Evolutionary conservation across 2,329 filamentous ascomycete species (phyloP).

Genomic region (Colletotrichum sp.): DNA sequence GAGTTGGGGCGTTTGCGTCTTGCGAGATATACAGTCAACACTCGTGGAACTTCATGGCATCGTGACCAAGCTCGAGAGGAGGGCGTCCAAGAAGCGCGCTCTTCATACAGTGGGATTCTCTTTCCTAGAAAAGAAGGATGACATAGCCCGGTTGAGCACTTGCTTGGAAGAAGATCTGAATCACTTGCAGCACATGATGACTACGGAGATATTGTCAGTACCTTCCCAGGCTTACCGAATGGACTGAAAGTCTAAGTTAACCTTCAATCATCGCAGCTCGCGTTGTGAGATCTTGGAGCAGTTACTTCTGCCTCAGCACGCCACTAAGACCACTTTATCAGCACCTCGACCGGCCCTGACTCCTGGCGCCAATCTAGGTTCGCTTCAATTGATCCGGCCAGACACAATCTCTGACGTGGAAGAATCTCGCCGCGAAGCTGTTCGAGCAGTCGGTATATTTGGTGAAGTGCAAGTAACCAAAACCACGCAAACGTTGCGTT

Average conservation of each 20-base stretch:
- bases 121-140: background rate
- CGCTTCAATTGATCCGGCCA: too few relatives aligned
- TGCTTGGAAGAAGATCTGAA: background rate
- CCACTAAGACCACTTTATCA: background rate
- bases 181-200: conserved; percentile 1
- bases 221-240: too few relatives aligned
- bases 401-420: too few relatives aligned
- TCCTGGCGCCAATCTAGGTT: background rate
- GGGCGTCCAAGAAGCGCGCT: background rate
- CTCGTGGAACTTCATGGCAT: background rate
- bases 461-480: background rate
- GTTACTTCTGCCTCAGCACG: background rate
- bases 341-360: background rate
- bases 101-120: background rate
- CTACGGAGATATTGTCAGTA: background rate
- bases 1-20: background rate
- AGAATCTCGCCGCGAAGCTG: too few relatives aligned
- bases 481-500: background rate
- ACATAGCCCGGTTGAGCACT: background rate
- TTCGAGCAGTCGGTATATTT: background rate
- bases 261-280: background rate
- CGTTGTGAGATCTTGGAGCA: background rate
- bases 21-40: background rate
- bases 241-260: background rate
- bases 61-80: background rate